Conservation (phyloP, 1,284 basidiomycete species). For the Psilocybe mexicana region DNA sequence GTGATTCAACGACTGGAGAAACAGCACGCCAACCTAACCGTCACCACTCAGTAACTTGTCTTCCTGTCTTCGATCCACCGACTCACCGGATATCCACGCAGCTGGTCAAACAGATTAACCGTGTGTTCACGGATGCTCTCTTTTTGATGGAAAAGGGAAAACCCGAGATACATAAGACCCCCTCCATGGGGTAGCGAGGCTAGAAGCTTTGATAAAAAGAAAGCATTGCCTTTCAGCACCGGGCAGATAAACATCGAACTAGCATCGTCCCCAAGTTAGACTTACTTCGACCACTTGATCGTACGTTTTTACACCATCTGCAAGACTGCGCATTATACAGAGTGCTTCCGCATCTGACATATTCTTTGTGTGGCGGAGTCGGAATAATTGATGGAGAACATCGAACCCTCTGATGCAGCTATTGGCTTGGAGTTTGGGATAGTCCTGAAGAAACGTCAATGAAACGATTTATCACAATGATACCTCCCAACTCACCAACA, state of each 20-base stretch:
- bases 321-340: slow-evolving; percentile 74
- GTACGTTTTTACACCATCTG: slow-evolving; percentile 70
- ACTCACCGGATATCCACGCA: slow-evolving; percentile 76
- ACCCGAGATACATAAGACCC: slow-evolving; percentile 83
- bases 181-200: slow-evolving; percentile 77
- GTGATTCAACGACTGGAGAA: slow-evolving; percentile 83
- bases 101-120: slow-evolving; percentile 80
- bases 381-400: slow-evolving; percentile 42
- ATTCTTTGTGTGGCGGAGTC: slow-evolving; percentile 41
- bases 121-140: slow-evolving; percentile 75
- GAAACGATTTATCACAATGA: background rate
- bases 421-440: slow-evolving; percentile 36
- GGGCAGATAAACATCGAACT: background rate
- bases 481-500: slow-evolving; percentile 28
- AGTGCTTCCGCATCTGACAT: slow-evolving; percentile 58
- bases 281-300: slow-evolving; percentile 89
- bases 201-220: slow-evolving; percentile 58
- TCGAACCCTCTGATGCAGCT: slow-evolving; percentile 44
- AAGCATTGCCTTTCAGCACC: background rate
- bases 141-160: slow-evolving; percentile 88
- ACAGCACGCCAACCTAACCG: slow-evolving; percentile 81
- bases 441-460: slow-evolving; percentile 32
- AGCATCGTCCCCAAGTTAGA: slow-evolving; percentile 9
- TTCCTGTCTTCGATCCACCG: background rate
- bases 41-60: slow-evolving; percentile 13